These are phyloP conservation scores for Pachysolen tannophilus DNA, from an alignment of 805 yeast species.

Conservation along the genomic window DNA sequence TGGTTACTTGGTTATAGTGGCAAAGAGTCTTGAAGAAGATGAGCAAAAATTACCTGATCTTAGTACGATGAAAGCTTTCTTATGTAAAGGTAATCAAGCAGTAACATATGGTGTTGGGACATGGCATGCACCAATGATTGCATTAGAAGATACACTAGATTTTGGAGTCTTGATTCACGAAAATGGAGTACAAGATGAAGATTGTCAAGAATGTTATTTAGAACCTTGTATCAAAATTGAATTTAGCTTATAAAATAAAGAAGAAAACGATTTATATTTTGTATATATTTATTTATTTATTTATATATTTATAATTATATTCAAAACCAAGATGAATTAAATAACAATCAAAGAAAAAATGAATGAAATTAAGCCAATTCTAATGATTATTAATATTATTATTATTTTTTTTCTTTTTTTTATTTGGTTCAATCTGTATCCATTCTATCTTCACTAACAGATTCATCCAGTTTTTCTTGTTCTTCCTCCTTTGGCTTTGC, in stretches of 20 bases:
- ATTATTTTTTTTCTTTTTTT: not conserved
- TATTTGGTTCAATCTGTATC: constrained; percentile 4
- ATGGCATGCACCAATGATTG: constrained; percentile 98
- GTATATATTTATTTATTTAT: not conserved
- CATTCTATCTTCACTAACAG: constrained; percentile 4
- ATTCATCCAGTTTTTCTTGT: too few relatives aligned
- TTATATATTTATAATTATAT: too few relatives aligned
- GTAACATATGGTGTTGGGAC: constrained; percentile 79
- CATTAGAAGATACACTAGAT: constrained; percentile 58
- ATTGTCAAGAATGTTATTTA: constrained; percentile 73
- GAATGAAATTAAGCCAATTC: not conserved
- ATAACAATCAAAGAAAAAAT: not conserved
- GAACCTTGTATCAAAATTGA: constrained; percentile 44
- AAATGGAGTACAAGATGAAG: constrained; percentile 70
- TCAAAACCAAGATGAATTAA: too few relatives aligned
- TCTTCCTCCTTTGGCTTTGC: constrained; percentile 18
- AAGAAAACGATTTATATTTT: too few relatives aligned
- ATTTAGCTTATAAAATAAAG: constrained; percentile 14
- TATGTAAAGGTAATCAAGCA: constrained; percentile 77
- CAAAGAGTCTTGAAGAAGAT: constrained; percentile 35
- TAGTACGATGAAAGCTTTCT: constrained; percentile 53
- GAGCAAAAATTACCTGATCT: constrained; percentile 51
- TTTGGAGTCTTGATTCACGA: constrained; percentile 88
- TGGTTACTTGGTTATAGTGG: constrained; percentile 78
- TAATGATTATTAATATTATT: too few relatives aligned